phyloP scores from a whole-genome alignment of 805 yeast species.

The Metschnikowia gelsemii region DNA sequence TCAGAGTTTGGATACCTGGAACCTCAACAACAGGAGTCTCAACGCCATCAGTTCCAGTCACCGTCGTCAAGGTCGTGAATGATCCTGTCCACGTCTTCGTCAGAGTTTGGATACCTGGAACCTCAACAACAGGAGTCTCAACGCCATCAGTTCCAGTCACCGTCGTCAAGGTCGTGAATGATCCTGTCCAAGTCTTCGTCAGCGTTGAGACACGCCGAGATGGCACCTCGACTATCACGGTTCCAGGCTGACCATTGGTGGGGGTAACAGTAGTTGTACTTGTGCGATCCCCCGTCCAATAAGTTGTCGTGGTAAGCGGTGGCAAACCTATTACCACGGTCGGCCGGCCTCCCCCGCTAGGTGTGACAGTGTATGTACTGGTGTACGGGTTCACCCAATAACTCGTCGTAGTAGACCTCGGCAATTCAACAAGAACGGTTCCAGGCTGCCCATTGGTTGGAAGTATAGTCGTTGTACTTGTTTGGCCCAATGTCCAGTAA shows the following conservation, averaged over 20 bases:
- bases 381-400: neutral
- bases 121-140: neutral
- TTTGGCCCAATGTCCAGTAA: neutral
- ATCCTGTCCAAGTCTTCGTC: constrained; percentile 1
- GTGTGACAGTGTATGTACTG: neutral
- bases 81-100: constrained; percentile 2
- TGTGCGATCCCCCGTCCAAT: neutral
- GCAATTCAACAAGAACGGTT: neutral
- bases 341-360: neutral
- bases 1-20: too few relatives aligned
- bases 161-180: neutral
- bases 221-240: neutral
- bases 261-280: neutral
- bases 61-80: neutral
- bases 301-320: neutral
- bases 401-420: neutral
- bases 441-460: neutral
- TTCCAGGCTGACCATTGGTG: neutral
- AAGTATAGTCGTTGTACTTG: neutral
- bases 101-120: neutral
- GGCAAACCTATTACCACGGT: neutral
- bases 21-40: constrained; percentile 2
- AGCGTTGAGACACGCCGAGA: neutral
- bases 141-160: constrained; percentile 1
- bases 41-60: constrained; percentile 5